Percentiles rank a stretch among this genome's conserved stretches.
These are phyloP conservation scores for Erysimum cheiri DNA, from an alignment of 441 rosid species.

Conservation along the genomic window DNA sequence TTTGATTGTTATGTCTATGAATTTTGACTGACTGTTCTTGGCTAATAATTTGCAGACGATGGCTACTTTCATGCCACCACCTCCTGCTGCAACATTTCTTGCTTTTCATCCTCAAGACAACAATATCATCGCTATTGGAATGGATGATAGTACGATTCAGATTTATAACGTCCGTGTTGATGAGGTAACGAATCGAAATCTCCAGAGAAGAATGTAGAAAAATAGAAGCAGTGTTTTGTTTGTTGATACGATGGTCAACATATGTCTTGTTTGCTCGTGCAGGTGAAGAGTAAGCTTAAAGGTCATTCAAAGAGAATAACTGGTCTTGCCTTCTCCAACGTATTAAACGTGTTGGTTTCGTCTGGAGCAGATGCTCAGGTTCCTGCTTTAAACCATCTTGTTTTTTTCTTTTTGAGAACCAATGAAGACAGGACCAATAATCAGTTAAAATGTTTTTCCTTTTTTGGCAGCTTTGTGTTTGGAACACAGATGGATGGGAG, in stretches of 20 bases:
- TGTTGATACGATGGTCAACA: conserved; percentile 26
- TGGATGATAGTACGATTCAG: conserved; percentile 87
- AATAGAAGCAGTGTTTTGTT: conserved; percentile 25
- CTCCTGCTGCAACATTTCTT: conserved; percentile 87
- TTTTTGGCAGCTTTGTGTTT: conserved; percentile 74
- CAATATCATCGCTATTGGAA: conserved; percentile 83
- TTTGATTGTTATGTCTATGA: conserved; percentile 23
- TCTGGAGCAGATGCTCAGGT: conserved; percentile 99
- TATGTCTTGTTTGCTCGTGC: conserved; percentile 30
- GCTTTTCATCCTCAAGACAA: conserved; percentile 93
- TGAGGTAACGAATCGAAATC: conserved; percentile 56
- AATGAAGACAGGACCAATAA: neutral
- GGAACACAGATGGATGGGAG: conserved; percentile 98
- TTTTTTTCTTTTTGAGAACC: neutral
- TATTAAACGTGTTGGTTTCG: conserved; percentile 78
- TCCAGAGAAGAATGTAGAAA: conserved; percentile 8
- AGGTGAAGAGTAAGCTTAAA: conserved; percentile 96
- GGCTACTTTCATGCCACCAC: conserved; percentile 90
- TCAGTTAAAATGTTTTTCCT: neutral
- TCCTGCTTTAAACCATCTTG: conserved; percentile 14
- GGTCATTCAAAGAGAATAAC: conserved; percentile 95
- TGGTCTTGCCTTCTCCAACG: conserved; percentile 92
- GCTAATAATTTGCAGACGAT: conserved; percentile 59
- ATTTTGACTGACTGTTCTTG: conserved; percentile 19
- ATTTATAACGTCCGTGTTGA: conserved; percentile 87